Evolutionary conservation across 106 monocot genomes (phyloP).

Genomic region (Dendrobium catenatum): DNA sequence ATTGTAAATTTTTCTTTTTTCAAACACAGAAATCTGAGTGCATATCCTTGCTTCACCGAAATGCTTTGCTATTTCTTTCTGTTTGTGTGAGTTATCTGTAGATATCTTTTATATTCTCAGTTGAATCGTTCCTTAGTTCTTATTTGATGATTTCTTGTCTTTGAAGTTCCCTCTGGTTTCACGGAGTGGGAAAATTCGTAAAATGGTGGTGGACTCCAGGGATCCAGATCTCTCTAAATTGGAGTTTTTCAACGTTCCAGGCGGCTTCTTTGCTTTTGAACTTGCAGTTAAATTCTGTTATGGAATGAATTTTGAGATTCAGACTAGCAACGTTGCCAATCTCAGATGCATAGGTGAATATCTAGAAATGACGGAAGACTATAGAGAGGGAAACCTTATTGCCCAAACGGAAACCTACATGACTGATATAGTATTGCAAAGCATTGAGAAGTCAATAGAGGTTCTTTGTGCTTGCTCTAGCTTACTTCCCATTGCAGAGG

Average conservation of each 20-base stretch:
- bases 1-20: not conserved
- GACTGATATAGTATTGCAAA: slow-evolving; percentile 64
- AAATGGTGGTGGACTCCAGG: slow-evolving; percentile 53
- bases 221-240: slow-evolving; percentile 57
- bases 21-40: not conserved
- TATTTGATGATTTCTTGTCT: not conserved
- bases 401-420: slow-evolving; percentile 52
- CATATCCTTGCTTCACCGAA: not conserved
- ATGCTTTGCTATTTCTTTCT: not conserved
- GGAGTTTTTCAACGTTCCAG: slow-evolving; percentile 65
- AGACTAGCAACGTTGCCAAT: slow-evolving; percentile 44
- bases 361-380: slow-evolving; percentile 90
- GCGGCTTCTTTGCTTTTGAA: slow-evolving; percentile 59
- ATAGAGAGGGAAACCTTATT: slow-evolving; percentile 67
- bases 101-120: not conserved
- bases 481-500: slow-evolving; percentile 52
- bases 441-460: slow-evolving; percentile 72
- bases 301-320: slow-evolving; percentile 63
- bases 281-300: slow-evolving; percentile 86
- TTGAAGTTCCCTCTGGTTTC: slow-evolving; percentile 72
- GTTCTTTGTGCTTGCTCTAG: slow-evolving; percentile 58
- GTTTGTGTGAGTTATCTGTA: not conserved
- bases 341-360: slow-evolving; percentile 74
- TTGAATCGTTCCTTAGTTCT: not conserved
- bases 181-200: slow-evolving; percentile 67